These are phyloP conservation scores for Spizellomyces punctatus DNA, from an alignment of 192 early-diverging fungal species.

Conservation along the genomic window DNA sequence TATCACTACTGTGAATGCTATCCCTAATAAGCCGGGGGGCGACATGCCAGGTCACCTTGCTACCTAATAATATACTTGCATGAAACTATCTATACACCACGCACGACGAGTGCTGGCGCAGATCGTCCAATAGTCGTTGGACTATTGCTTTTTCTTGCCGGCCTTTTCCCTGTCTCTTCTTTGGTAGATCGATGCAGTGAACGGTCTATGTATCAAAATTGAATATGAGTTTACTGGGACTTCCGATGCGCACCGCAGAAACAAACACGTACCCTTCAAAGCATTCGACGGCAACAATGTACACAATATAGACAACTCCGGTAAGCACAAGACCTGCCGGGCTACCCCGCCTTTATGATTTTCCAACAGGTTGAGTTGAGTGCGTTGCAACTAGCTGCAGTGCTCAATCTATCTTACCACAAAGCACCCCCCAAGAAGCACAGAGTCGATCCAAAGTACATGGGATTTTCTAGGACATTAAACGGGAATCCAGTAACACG, in stretches of 20 bases:
- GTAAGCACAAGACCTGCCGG: slow-evolving; percentile 76
- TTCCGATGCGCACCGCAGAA: neutral
- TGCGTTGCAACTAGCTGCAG: neutral
- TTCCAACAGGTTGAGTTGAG: slow-evolving; percentile 48
- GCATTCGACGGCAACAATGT: slow-evolving; percentile 71
- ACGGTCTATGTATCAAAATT: slow-evolving; percentile 56
- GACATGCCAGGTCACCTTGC: too few species aligned
- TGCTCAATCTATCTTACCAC: slow-evolving; percentile 47
- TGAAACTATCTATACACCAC: too few species aligned
- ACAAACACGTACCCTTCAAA: slow-evolving; percentile 67
- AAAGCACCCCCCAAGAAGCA: slow-evolving; percentile 82
- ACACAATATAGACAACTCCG: slow-evolving; percentile 71
- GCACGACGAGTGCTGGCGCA: too few species aligned
- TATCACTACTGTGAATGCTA: too few species aligned
- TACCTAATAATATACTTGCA: too few species aligned
- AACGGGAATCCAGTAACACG: slow-evolving; percentile 90
- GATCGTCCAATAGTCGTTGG: too few species aligned
- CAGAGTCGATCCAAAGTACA: slow-evolving; percentile 91
- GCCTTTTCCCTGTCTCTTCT: slow-evolving; percentile 46
- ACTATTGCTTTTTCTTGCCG: slow-evolving; percentile 9
- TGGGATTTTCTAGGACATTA: slow-evolving; percentile 90
- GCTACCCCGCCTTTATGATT: slow-evolving; percentile 45
- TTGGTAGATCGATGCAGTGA: slow-evolving; percentile 79
- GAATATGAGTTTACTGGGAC: neutral
- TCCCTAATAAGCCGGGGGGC: too few species aligned